Evolutionary conservation across 495 filamentous ascomycete genomes (phyloP).

Genomic region (Lophiotrema nucula): DNA sequence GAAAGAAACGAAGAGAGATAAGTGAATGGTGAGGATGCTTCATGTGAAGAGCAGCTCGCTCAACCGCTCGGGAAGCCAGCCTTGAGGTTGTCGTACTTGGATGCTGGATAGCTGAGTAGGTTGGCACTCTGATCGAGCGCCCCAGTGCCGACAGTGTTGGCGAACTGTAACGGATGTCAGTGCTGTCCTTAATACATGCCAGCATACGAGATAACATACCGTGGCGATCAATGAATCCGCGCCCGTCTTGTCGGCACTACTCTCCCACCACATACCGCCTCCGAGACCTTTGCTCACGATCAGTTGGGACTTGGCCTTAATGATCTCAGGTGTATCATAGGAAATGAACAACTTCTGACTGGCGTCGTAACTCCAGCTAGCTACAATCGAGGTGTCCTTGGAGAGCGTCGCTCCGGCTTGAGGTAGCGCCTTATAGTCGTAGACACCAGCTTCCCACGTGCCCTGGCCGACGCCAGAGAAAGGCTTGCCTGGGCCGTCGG

Average conservation of each 20-base stretch:
- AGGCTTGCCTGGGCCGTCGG: slow-evolving; percentile 65
- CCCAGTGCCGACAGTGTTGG: slow-evolving; percentile 22
- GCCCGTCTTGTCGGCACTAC: slow-evolving; percentile 65
- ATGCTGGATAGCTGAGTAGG: slow-evolving; percentile 24
- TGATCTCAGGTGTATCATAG: slow-evolving; percentile 68
- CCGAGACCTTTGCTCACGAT: slow-evolving; percentile 63
- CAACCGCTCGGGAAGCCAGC: slow-evolving; percentile 17
- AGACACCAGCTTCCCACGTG: slow-evolving; percentile 75
- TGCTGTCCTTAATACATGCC: neutral
- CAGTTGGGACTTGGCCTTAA: slow-evolving; percentile 62
- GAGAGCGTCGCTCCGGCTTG: slow-evolving; percentile 48
- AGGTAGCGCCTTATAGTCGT: slow-evolving; percentile 67
- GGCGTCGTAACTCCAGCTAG: slow-evolving; percentile 71
- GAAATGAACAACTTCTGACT: slow-evolving; percentile 60
- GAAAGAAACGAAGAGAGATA: neutral
- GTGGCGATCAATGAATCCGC: slow-evolving; percentile 31
- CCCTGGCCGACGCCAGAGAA: slow-evolving; percentile 67
- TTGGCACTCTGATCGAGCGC: slow-evolving; percentile 29
- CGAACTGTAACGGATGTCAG: slow-evolving; percentile 13
- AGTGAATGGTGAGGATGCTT: neutral
- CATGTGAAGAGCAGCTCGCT: neutral
- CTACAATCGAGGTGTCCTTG: slow-evolving; percentile 52
- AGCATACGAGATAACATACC: slow-evolving; percentile 14
- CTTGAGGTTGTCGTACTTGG: slow-evolving; percentile 36
- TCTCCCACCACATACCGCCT: slow-evolving; percentile 92